Evolutionary conservation across 1,284 basidiomycete species (phyloP).

Genomic region (Moesziomyces sp.): DNA sequence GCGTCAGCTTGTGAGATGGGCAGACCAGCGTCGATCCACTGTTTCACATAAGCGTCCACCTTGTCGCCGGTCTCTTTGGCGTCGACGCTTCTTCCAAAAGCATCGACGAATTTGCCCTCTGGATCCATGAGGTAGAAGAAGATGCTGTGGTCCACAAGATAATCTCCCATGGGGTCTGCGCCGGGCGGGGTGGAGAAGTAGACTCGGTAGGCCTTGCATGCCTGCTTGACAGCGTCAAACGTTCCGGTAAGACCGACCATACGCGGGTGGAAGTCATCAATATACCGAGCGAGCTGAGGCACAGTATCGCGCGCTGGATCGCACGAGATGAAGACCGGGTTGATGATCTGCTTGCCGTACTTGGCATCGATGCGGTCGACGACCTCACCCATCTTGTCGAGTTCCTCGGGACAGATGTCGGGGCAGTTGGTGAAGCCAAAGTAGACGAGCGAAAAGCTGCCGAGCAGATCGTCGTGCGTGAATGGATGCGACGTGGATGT

Average conservation of each 20-base stretch:
- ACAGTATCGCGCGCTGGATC: constrained; percentile 92
- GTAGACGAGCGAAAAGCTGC: constrained; percentile 83
- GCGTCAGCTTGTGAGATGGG: constrained; percentile 69
- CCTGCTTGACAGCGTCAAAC: constrained; percentile 84
- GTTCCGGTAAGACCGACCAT: constrained; percentile 88
- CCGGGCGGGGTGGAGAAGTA: constrained; percentile 95
- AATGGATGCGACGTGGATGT: constrained; percentile 70
- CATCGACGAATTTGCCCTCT: constrained; percentile 89
- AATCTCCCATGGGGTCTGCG: constrained; percentile 80
- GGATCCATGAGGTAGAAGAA: constrained; percentile 99
- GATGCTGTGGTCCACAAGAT: constrained; percentile 82
- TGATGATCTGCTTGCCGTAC: constrained; percentile 67
- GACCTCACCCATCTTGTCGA: constrained; percentile 93
- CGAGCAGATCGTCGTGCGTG: constrained; percentile 85
- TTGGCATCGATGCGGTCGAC: constrained; percentile 77
- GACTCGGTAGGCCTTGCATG: constrained; percentile 94
- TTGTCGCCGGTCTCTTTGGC: constrained; percentile 76
- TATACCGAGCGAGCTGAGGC: constrained; percentile 72
- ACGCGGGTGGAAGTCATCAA: constrained; percentile 80
- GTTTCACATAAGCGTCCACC: constrained; percentile 71
- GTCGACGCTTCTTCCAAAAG: constrained; percentile 86
- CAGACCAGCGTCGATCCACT: constrained; percentile 69
- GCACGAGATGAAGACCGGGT: constrained; percentile 91
- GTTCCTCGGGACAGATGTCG: constrained; percentile 97
- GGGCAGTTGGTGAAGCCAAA: constrained; percentile 78